Evolutionary conservation across 192 early-diverging fungal species (phyloP).

Genomic region (Gaertneriomyces sp.): DNA sequence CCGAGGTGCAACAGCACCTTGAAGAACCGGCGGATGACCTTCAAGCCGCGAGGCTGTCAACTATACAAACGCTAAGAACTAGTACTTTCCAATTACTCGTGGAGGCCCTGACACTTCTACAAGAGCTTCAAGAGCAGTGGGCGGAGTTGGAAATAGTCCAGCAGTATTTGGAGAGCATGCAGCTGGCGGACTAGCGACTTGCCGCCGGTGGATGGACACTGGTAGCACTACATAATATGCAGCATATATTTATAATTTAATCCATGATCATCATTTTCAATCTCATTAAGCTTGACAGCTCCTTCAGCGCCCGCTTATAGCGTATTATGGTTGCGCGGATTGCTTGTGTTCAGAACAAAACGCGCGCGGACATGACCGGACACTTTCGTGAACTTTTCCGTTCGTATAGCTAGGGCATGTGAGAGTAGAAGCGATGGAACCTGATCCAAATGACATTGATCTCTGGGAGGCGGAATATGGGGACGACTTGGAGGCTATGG

Average conservation of each 20-base stretch:
- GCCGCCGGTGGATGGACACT: too few species aligned
- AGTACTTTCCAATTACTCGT: conserved; percentile 22
- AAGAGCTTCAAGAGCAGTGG: conserved; percentile 29
- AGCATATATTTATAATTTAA: too few species aligned
- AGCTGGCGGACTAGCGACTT: not conserved
- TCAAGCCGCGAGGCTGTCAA: conserved; percentile 1
- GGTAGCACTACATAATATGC: too few species aligned
- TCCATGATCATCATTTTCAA: too few species aligned
- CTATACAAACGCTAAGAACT: conserved; percentile 20
- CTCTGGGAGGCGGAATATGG: conserved; percentile 22
- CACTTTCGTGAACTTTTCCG: too few species aligned
- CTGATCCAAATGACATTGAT: conserved; percentile 11
- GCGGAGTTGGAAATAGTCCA: conserved; percentile 23
- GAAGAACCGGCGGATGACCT: not conserved
- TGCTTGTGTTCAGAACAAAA: too few species aligned
- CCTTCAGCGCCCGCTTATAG: too few species aligned
- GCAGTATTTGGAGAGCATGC: conserved; percentile 32
- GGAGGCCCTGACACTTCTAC: conserved; percentile 17
- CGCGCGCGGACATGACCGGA: too few species aligned
- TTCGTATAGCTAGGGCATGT: too few species aligned
- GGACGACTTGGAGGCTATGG: conserved; percentile 21
- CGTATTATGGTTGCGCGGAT: too few species aligned
- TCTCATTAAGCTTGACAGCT: too few species aligned
- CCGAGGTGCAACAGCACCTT: conserved; percentile 9
- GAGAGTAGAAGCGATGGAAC: not conserved